Percentiles rank a stretch among this genome's conserved stretches.
Evolutionary conservation across 495 filamentous ascomycete species (phyloP).

Genomic region (Aspergillus haitiensis): DNA sequence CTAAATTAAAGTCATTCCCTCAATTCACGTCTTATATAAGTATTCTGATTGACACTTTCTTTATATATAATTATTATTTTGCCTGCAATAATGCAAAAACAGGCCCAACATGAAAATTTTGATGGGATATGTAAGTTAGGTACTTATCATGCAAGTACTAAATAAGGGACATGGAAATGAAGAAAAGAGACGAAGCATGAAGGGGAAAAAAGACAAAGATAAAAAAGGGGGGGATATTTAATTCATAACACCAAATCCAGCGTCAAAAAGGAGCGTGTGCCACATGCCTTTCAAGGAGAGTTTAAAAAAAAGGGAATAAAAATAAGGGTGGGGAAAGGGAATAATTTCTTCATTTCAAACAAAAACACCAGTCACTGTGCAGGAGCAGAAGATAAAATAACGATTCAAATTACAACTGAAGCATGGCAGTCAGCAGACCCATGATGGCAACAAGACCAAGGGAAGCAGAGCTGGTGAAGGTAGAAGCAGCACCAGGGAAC

Average conservation of each 20-base stretch:
- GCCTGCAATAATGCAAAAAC: no score
- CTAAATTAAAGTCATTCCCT: no score
- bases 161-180: no score
- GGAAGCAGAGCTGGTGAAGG: constrained; percentile 24
- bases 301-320: neutral
- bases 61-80: no score
- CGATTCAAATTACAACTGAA: constrained; percentile 34
- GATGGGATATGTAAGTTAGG: no score
- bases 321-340: constrained; percentile 6
- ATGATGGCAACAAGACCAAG: constrained; percentile 33
- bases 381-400: neutral
- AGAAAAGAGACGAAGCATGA: constrained; percentile 4
- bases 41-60: no score
- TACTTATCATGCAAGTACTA: no score
- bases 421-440: constrained; percentile 37
- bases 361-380: no score
- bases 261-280: neutral
- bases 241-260: neutral
- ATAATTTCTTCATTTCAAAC: no score
- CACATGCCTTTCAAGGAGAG: no score
- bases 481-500: constrained; percentile 27
- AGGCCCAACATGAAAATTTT: no score
- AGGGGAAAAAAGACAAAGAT: constrained; percentile 18
- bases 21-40: no score
- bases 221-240: neutral